A percentile compares a stretch with the other conserved stretches of the same genome.
phyloP scores from a whole-genome alignment of 768 basidiomycete genomes.

The Hericium coralloides region DNA sequence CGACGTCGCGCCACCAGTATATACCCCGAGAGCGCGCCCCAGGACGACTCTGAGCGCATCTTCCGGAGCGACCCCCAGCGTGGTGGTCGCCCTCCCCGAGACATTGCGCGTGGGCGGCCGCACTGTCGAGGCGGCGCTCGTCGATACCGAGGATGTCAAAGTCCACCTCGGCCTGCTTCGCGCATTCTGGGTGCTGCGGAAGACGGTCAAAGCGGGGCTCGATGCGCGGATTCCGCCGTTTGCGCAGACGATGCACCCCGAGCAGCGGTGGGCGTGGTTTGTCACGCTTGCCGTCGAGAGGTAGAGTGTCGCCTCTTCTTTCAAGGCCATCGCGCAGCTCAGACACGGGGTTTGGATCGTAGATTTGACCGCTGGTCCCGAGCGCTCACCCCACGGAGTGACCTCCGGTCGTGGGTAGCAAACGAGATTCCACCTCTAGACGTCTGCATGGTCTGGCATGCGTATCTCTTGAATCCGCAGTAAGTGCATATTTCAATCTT shows the following conservation, averaged over 20 bases:
- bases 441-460: constrained; percentile 35
- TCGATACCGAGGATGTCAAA: constrained; percentile 23
- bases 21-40: too few species aligned
- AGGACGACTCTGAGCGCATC: too few species aligned
- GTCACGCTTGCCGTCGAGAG: constrained; percentile 27
- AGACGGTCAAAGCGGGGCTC: constrained; percentile 20
- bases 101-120: too few species aligned
- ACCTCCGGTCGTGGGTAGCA: constrained; percentile 18
- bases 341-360: neutral
- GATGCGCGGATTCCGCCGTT: constrained; percentile 21
- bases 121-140: constrained; percentile 14
- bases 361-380: constrained; percentile 27
- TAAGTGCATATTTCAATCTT: constrained; percentile 6
- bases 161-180: constrained; percentile 27
- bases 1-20: too few species aligned
- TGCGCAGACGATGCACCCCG: constrained; percentile 18
- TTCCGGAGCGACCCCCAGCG: too few species aligned
- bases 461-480: constrained; percentile 30
- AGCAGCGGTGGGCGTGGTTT: constrained; percentile 29
- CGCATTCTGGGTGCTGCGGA: constrained; percentile 23
- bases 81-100: too few species aligned
- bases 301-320: constrained; percentile 9
- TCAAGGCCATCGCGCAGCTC: neutral
- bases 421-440: constrained; percentile 25
- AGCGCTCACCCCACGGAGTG: constrained; percentile 11